A percentile compares a stretch with the other conserved stretches of the same genome.
Conservation (phyloP, 1,284 basidiomycete species). For the Malassezia sp. region DNA sequence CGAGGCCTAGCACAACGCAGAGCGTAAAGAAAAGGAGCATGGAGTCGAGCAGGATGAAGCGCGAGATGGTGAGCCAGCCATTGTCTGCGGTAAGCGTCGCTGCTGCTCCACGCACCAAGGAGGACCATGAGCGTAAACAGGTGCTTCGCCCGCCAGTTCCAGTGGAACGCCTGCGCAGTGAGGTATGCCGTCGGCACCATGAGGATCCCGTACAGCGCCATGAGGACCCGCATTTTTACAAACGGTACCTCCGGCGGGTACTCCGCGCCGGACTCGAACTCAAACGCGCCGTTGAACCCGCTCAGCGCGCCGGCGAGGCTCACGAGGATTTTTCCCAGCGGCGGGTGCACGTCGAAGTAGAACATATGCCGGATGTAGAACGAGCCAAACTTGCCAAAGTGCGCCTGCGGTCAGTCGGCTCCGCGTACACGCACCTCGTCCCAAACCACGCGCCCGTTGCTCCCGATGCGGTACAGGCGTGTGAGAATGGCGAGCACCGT, state of each 20-base stretch:
- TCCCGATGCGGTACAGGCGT: constrained; percentile 86
- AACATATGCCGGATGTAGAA: constrained; percentile 74
- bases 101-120: constrained; percentile 9
- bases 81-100: constrained; percentile 60
- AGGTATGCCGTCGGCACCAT: constrained; percentile 95
- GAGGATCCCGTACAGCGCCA: constrained; percentile 83
- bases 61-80: constrained; percentile 87
- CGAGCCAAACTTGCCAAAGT: constrained; percentile 53
- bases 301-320: constrained; percentile 79
- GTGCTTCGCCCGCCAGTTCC: constrained; percentile 80
- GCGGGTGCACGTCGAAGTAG: constrained; percentile 60
- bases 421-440: too few relatives aligned
- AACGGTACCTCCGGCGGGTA: constrained; percentile 82
- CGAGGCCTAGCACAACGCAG: constrained; percentile 83
- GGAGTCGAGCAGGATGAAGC: constrained; percentile 93
- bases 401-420: too few relatives aligned
- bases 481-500: constrained; percentile 87
- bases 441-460: constrained; percentile 79
- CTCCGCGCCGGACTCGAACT: constrained; percentile 80
- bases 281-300: constrained; percentile 82
- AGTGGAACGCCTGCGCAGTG: constrained; percentile 84
- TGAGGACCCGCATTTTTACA: constrained; percentile 84
- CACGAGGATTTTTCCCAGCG: constrained; percentile 96
- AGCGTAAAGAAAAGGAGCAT: constrained; percentile 98
- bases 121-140: constrained; percentile 87